phyloP scores from a whole-genome alignment of 129 eudicot genomes.

The Centella asiatica region DNA sequence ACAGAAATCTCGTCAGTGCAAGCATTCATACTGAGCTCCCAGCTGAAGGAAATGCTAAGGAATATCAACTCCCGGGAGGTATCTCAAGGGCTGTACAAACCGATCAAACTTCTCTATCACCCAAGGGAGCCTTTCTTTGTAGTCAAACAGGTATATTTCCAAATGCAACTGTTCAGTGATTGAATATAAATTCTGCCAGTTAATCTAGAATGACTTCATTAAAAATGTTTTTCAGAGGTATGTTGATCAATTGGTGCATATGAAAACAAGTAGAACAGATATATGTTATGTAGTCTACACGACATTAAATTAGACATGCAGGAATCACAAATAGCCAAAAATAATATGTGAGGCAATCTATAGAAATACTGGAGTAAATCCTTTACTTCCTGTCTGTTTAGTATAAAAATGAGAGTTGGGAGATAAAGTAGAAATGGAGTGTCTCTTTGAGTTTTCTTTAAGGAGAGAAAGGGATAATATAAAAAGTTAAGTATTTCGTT shows the following conservation, averaged over 20 bases:
- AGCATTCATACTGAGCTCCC: slow-evolving; percentile 74
- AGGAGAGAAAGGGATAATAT: too few relatives aligned
- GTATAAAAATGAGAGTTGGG: too few relatives aligned
- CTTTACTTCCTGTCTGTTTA: too few relatives aligned
- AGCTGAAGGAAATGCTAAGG: slow-evolving; percentile 61
- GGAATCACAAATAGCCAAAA: background rate
- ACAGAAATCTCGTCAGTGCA: slow-evolving; percentile 65
- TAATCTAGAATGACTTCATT: background rate
- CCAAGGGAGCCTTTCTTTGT: slow-evolving; percentile 86
- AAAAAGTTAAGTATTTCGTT: too few relatives aligned
- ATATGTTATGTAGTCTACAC: background rate
- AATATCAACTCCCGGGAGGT: slow-evolving; percentile 41
- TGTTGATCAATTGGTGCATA: too few relatives aligned
- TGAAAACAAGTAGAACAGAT: background rate
- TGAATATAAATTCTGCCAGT: background rate
- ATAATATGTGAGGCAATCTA: too few relatives aligned
- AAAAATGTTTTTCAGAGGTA: background rate
- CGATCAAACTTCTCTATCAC: slow-evolving; percentile 77
- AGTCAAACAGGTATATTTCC: slow-evolving; percentile 67
- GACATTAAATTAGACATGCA: background rate
- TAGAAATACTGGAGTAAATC: too few relatives aligned
- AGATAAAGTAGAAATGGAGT: too few relatives aligned
- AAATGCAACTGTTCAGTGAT: background rate
- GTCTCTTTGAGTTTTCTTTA: too few relatives aligned
- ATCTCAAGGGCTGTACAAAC: slow-evolving; percentile 49